Base-by-base conservation (phyloP, 805 yeast species). In the Zygosaccharomyces lentus region DNA sequence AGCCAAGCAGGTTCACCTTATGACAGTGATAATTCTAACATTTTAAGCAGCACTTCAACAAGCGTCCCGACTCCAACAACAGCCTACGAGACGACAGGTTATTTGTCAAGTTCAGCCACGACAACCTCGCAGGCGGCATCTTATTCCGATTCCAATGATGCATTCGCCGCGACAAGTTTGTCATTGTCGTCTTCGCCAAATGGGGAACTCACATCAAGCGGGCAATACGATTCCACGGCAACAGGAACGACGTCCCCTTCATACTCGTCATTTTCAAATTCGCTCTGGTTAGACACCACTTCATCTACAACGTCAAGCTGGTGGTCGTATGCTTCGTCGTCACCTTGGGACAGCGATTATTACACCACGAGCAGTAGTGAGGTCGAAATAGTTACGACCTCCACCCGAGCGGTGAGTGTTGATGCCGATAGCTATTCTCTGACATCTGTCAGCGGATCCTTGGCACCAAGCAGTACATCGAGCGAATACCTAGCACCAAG, bases 101-200 rank as follows among this genome's bases (percentile, higher is more conserved):
- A 26, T 12, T 10, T 13, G 9, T 9, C 40, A 25, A 34, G 23
- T 16, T 15, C 40, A 12, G n/a, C n/a, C n/a, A n/a, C n/a, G n/a
- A 24, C 40, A 37, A 17, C 15, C 9, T 13, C 21, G 15, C 15
- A 21, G 21, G 21, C 5, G 21, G 21, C 21, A 19, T 5, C 5
- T 26, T 16, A 21, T 7, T 26, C 25, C 4, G 19, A 12, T 17
- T 17, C 15, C 34, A 27, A n/a, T 15, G 41, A 38, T 16, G n/a
- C 10, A 6, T 9, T 27, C 27, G 16, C 25, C 10, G 19, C 34
- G 13, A 16, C 26, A 19, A 7, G 10, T 23, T 23, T n/a, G 24
- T 23, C 41, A 26, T 7, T 29, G 21, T 32, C 36, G 9, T 40
- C 34, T 10, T 26, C 45, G 6, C 24, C 48, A 17, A 15, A 37